These are phyloP conservation scores for Termitomyces sp. DNA, from an alignment of 768 basidiomycete species.

Conservation along the genomic window DNA sequence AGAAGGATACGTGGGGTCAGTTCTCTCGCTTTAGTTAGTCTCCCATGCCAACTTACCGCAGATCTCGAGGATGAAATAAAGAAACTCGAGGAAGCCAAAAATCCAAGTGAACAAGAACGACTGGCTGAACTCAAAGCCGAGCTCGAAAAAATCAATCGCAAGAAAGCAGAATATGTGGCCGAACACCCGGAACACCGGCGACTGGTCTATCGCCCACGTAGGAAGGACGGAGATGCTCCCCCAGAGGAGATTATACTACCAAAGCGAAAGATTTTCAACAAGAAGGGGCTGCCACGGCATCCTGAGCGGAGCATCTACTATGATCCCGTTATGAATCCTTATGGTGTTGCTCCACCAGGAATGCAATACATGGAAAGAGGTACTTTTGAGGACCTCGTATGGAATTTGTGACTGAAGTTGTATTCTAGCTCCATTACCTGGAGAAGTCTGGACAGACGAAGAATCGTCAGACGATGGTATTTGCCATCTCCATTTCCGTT, in stretches of 20 bases:
- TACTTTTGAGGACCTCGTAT: conserved; percentile 25
- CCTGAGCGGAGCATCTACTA: conserved; percentile 94
- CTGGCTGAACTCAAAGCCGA: conserved; percentile 73
- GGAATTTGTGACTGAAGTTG: conserved; percentile 1
- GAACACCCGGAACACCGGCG: conserved; percentile 92
- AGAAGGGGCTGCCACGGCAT: conserved; percentile 81
- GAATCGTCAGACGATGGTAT: conserved; percentile 46
- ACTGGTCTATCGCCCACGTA: conserved; percentile 68
- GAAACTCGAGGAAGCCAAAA: conserved; percentile 50
- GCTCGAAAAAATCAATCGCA: conserved; percentile 72
- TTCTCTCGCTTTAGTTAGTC: not conserved
- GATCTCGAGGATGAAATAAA: conserved; percentile 82
- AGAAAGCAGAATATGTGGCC: conserved; percentile 88
- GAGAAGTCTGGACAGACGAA: conserved; percentile 62
- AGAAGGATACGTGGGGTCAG: conserved; percentile 87
- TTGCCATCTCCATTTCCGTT: not conserved
- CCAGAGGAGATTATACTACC: conserved; percentile 34
- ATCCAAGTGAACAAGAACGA: conserved; percentile 53
- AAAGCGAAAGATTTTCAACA: conserved; percentile 72
- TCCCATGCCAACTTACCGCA: conserved; percentile 23
- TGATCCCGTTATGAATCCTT: conserved; percentile 91
- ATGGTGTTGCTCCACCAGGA: conserved; percentile 90
- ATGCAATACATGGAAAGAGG: conserved; percentile 93
- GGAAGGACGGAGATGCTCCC: conserved; percentile 38
- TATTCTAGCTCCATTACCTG: conserved; percentile 50